A percentile compares a stretch with the other conserved stretches of the same genome.
phyloP scores from a whole-genome alignment of 1,284 basidiomycete genomes.

The Pseudozyma hubeiensis region DNA sequence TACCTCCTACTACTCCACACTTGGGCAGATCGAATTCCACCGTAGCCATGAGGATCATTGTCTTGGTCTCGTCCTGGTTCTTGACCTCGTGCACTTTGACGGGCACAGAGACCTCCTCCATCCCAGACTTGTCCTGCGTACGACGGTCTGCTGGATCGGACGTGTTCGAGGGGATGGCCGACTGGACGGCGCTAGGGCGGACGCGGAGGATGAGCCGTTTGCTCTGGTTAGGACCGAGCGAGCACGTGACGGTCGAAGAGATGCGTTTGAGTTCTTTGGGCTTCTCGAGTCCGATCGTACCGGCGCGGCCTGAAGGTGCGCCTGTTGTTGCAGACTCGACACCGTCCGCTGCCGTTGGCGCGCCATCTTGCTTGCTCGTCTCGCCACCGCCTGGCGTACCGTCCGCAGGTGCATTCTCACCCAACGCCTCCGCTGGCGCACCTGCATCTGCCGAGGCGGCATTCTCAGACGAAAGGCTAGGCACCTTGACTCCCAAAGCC shows the following conservation, averaged over 20 bases:
- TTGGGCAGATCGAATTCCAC: constrained; percentile 41
- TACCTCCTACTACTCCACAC: neutral
- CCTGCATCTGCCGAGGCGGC: constrained; percentile 2
- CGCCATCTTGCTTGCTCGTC: neutral
- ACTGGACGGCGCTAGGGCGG: constrained; percentile 42
- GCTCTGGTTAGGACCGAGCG: constrained; percentile 56
- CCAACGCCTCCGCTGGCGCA: constrained; percentile 1
- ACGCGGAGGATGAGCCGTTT: constrained; percentile 63
- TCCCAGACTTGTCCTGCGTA: constrained; percentile 32
- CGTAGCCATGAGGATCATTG: constrained; percentile 44
- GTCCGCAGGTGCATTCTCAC: neutral
- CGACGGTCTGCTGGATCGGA: constrained; percentile 36
- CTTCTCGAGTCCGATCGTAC: constrained; percentile 13
- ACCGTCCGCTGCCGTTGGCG: neutral
- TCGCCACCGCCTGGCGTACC: constrained; percentile 5
- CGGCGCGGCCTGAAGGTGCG: neutral
- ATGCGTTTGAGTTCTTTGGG: constrained; percentile 50
- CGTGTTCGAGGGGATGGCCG: constrained; percentile 34
- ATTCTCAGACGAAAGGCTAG: constrained; percentile 20
- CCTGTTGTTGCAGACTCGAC: neutral
- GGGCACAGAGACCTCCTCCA: constrained; percentile 52
- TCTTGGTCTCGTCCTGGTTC: constrained; percentile 67
- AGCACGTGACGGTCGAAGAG: constrained; percentile 57
- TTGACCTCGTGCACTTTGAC: constrained; percentile 66
- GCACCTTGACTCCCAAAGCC: constrained; percentile 69